phyloP scores from a whole-genome alignment of 441 rosid species.

The Bocquillonia castaneifolia region DNA sequence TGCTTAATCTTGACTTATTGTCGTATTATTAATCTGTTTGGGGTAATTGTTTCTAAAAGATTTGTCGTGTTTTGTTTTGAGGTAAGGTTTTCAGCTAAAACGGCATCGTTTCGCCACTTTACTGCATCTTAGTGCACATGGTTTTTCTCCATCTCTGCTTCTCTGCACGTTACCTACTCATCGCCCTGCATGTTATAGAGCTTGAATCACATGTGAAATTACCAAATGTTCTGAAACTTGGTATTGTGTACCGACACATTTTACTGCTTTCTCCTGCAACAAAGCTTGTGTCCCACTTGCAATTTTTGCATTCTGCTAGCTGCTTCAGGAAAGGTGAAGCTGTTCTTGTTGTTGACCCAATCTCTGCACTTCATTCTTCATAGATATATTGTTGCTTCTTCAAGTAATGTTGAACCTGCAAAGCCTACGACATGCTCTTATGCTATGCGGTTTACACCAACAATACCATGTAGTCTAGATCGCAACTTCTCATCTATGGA shows the following conservation, averaged over 20 bases:
- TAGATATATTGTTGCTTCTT: conserved; percentile 18
- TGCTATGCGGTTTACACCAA: conserved; percentile 10
- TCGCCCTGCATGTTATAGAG: conserved; percentile 31
- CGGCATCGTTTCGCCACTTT: conserved; percentile 52
- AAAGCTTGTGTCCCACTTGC: conserved; percentile 25
- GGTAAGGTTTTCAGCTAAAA: conserved; percentile 51
- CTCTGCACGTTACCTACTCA: conserved; percentile 40
- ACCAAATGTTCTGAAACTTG: conserved; percentile 23
- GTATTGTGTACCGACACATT: conserved; percentile 19
- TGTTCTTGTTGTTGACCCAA: conserved; percentile 21
- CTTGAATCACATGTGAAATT: conserved; percentile 34
- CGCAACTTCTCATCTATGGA: conserved; percentile 1
- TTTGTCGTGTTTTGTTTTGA: conserved; percentile 60
- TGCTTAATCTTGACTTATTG: conserved; percentile 28
- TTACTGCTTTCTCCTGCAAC: conserved; percentile 32
- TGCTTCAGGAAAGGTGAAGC: conserved; percentile 34
- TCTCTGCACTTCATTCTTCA: conserved; percentile 23
- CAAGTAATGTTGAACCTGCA: conserved; percentile 22
- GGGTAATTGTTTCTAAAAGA: conserved; percentile 36
- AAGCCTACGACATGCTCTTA: background rate
- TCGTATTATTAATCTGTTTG: conserved; percentile 22
- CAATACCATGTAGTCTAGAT: conserved; percentile 13
- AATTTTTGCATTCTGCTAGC: conserved; percentile 22
- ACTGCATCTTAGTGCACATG: conserved; percentile 54
- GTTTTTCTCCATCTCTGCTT: conserved; percentile 50